Evolutionary conservation across 257 asterid species (phyloP).

Genomic region (Misopates orontium): DNA sequence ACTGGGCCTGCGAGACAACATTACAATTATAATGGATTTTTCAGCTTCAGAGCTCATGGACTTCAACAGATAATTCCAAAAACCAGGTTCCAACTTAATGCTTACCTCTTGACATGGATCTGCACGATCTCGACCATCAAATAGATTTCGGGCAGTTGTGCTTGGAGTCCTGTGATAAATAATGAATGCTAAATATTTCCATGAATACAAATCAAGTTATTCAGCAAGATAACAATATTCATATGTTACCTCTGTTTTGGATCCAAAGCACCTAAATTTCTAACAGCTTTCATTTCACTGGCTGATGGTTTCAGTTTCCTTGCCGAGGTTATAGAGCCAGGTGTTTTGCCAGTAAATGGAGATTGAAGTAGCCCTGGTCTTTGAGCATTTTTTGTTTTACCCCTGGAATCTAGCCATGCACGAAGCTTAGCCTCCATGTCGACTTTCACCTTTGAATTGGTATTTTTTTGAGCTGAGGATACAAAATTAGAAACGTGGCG

Average conservation of each 20-base stretch:
- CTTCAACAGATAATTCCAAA: no score
- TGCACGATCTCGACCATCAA: slow-evolving; percentile 32
- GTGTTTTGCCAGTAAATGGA: slow-evolving; percentile 54
- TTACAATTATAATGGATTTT: not conserved
- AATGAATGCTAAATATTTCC: slow-evolving; percentile 25
- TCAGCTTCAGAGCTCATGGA: no score
- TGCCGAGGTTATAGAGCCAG: slow-evolving; percentile 44
- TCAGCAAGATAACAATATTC: slow-evolving; percentile 1
- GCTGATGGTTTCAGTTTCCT: slow-evolving; percentile 36
- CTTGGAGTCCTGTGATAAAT: slow-evolving; percentile 46
- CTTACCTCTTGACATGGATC: slow-evolving; percentile 43
- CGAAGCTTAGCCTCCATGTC: slow-evolving; percentile 86
- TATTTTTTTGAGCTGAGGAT: slow-evolving; percentile 45
- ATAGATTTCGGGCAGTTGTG: slow-evolving; percentile 46
- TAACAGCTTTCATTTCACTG: slow-evolving; percentile 35
- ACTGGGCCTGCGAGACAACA: slow-evolving; percentile 41
- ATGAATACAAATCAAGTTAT: not conserved
- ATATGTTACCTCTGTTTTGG: slow-evolving; percentile 47
- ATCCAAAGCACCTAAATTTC: slow-evolving; percentile 34
- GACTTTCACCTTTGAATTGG: slow-evolving; percentile 54
- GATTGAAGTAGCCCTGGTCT: slow-evolving; percentile 43
- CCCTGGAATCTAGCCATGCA: slow-evolving; percentile 87
- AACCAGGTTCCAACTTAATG: not conserved
- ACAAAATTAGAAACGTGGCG: slow-evolving; percentile 64
- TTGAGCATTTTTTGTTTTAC: slow-evolving; percentile 66